These are phyloP conservation scores for Huiozyma naganishii DNA, from an alignment of 805 yeast genomes.

Conservation along the genomic window DNA sequence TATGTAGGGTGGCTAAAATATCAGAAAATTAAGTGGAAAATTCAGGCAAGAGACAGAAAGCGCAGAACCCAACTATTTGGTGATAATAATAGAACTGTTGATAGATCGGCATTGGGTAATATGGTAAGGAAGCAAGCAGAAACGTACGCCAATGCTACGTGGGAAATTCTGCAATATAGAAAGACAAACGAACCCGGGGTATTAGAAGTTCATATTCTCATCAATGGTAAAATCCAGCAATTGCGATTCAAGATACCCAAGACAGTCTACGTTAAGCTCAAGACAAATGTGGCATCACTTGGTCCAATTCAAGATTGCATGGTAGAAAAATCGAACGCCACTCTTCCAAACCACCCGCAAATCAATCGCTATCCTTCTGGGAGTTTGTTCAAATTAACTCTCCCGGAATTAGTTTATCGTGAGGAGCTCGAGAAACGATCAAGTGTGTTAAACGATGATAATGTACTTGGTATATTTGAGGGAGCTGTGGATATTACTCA, in stretches of 20 bases:
- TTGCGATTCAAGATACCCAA: constrained; percentile 68
- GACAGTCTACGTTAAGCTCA: constrained; percentile 57
- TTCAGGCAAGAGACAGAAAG: constrained; percentile 59
- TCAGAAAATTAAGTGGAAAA: constrained; percentile 81
- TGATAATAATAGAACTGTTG: constrained; percentile 38
- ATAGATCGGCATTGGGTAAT: constrained; percentile 52
- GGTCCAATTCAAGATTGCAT: constrained; percentile 39
- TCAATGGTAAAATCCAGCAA: constrained; percentile 63
- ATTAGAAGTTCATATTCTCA: constrained; percentile 57
- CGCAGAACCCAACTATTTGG: constrained; percentile 79
- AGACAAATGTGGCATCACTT: constrained; percentile 34
- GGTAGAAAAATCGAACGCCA: constrained; percentile 47
- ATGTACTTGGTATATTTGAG: constrained; percentile 66
- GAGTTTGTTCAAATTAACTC: constrained; percentile 47
- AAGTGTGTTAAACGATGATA: constrained; percentile 51
- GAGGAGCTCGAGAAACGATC: constrained; percentile 48
- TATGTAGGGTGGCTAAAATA: constrained; percentile 58
- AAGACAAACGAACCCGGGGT: constrained; percentile 57
- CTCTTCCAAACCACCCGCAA: constrained; percentile 56
- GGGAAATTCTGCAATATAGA: constrained; percentile 78
- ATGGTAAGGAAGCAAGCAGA: constrained; percentile 73
- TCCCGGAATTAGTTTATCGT: constrained; percentile 55
- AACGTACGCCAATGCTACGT: constrained; percentile 58
- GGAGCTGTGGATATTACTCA: constrained; percentile 55
- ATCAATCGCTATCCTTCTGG: constrained; percentile 31